phyloP scores from a whole-genome alignment of 768 basidiomycete species.

The Lactifluus subvellereus region DNA sequence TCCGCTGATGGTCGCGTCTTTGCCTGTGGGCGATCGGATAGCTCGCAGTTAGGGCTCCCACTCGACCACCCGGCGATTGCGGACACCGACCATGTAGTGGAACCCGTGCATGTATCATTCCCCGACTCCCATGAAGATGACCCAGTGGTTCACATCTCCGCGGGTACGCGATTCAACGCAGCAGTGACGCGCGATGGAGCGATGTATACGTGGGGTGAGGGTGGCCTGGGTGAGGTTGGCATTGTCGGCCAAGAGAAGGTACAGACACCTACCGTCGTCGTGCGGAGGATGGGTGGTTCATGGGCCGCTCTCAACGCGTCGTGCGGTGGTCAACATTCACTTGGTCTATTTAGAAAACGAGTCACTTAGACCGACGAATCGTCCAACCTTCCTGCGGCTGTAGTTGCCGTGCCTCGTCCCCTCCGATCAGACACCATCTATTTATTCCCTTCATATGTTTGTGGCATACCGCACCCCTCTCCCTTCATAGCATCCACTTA shows the following conservation, averaged over 20 bases:
- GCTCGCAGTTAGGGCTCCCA: constrained; percentile 73
- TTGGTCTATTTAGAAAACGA: constrained; percentile 34
- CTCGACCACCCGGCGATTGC: constrained; percentile 62
- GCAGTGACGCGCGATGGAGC: constrained; percentile 63
- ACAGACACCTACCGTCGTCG: constrained; percentile 57
- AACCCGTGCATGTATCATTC: constrained; percentile 62
- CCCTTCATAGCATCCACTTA: not conserved
- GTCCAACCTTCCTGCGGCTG: not conserved
- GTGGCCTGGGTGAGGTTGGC: constrained; percentile 72
- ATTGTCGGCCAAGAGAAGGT: constrained; percentile 48
- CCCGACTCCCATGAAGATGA: constrained; percentile 48
- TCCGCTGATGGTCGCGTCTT: constrained; percentile 79
- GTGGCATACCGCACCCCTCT: not conserved
- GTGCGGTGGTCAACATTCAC: constrained; percentile 75
- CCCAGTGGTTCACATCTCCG: constrained; percentile 57
- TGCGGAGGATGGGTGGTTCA: constrained; percentile 64
- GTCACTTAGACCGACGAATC: constrained; percentile 6
- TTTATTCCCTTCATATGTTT: constrained; percentile 14
- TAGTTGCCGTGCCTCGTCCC: not conserved
- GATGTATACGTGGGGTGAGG: constrained; percentile 73
- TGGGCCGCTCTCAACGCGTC: constrained; percentile 62
- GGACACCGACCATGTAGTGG: constrained; percentile 53
- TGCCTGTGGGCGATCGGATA: constrained; percentile 80
- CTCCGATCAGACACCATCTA: constrained; percentile 6
- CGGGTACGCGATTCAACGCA: constrained; percentile 68